Evolutionary conservation across 2,329 filamentous ascomycete genomes (phyloP), one percentile per base, ranked within the genome.

Genomic region (Colletotrichum camelliae): DNA sequence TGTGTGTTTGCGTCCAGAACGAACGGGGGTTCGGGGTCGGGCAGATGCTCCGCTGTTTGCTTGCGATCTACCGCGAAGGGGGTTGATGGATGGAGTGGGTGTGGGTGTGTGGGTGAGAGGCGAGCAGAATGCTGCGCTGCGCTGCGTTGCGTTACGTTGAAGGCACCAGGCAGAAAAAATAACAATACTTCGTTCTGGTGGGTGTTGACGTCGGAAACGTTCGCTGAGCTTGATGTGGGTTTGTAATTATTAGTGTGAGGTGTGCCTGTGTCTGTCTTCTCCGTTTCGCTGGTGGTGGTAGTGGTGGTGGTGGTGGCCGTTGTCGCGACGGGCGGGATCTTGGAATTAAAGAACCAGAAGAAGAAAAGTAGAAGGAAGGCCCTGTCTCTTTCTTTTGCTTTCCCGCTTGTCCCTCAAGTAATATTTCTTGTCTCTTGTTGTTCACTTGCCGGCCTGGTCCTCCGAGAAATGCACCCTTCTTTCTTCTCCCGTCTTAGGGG

Each of bases 21-120:
- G 67, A 58, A 52, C 57, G 67, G 67, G 67, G 67, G 35, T 70
- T 62, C 57, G 67, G 57, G 55, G 18, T 58, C 48, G 29, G 57
- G 57, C 67, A 62, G 33, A 60, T 69, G 29, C 67, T 70, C 67
- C 67, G 67, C 57, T 52, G 67, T 35, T 70, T 62, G 57, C 57
- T 70, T 62, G 57, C 37, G 67, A 70, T 70, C 67, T 70, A 62
- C 67, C 67, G 55, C 57, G 67, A 62, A 69, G 18, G 67, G 67
- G 61, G 57, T 29, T 57, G 58, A 27, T 37, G n/a, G 48, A 69
- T 24, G 67, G 67, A 43, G 67, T 37, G 66, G 48, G 52, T 58
- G 66, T 68, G 52, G 31, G 66, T 58, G 35, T n/a, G 62, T 31
- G 62, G 62, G 24, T 66, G 37, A 66, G 62, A 35, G 10, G 43